Evolutionary conservation across 306 rosid genomes (phyloP), one percentile per base, ranked within the genome.

Genomic region (Styphnolobium japonicum): DNA sequence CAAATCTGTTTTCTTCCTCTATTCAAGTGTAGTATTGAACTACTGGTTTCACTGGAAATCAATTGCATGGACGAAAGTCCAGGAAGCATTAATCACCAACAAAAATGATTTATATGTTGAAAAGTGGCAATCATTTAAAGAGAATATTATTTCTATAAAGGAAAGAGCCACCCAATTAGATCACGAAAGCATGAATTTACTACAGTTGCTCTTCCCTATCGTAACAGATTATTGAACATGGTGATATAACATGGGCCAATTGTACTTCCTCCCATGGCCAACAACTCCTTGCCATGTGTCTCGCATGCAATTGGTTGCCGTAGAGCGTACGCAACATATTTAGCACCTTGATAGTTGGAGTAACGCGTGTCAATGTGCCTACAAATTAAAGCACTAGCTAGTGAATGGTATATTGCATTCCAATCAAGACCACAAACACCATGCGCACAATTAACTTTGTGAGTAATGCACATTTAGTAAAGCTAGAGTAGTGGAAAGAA

Each of bases 401-500:
- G 16, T 37, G 27, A 39, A 4, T 5, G 0, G 0, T 61, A 16
- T 45, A 46, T 46, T 75, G 62, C 62, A 61, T 62, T 75, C 80
- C 80, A 62, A 61, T 10, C 63, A 52, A 51, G 76, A 71, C 33
- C 61, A 43, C 79, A 60, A 58, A 25, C 21, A 58, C 58, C 79
- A 25, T 60, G 62, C 34, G 61, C 61, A 46, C 71, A 18, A 72
- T 60, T 74, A 33, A 43, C 60, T 74, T 74, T 58, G 29, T 33
- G 19, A 34, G n/a, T 33, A 51, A 34, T 71, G 33, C 64, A 10
- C 63, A 10, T 16, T 52, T n/a, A n/a, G 15, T 33, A 18, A 71
- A 67, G 25, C 73, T 45, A 45, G 57, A 43, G n/a, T 22, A 15
- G 55, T 23, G 57, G 23, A 23, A 70, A 49, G 22, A 52, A 7